Evolutionary conservation across 176 grass and related monocot genomes (phyloP).

Genomic region (Carex myosuroides): DNA sequence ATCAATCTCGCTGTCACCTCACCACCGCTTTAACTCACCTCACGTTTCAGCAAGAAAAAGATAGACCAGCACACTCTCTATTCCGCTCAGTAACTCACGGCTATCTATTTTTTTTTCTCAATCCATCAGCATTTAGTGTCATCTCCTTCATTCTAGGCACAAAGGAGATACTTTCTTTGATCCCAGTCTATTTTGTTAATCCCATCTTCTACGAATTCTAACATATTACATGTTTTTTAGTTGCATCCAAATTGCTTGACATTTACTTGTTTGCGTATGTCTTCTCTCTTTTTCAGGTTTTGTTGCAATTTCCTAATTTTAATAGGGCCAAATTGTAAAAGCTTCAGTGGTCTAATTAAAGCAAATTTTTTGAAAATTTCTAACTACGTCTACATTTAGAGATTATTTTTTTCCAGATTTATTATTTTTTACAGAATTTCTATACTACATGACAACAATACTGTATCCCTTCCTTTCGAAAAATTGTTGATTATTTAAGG

Average conservation of each 20-base stretch:
- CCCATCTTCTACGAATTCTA: background rate
- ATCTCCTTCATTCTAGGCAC: background rate
- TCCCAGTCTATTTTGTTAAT: background rate
- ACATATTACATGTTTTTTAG: background rate
- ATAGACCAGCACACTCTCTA: background rate
- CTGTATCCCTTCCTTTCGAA: background rate
- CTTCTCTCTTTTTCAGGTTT: too few species aligned
- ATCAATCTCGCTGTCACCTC: background rate
- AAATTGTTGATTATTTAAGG: background rate
- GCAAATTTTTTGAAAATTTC: background rate
- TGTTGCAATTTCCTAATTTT: background rate
- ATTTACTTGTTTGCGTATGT: background rate
- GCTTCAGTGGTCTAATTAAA: constrained; percentile 5
- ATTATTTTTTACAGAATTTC: background rate
- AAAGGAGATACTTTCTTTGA: background rate
- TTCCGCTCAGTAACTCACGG: background rate
- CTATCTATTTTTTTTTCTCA: background rate
- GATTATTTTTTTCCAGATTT: background rate
- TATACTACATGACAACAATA: background rate
- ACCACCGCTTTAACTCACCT: too few species aligned
- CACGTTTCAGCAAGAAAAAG: background rate
- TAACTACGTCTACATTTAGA: background rate
- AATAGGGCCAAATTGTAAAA: background rate
- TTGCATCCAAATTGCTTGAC: background rate
- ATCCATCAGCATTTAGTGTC: background rate